Evolutionary conservation across 2,329 filamentous ascomycete species (phyloP).

Genomic region (Penicillium sp.): DNA sequence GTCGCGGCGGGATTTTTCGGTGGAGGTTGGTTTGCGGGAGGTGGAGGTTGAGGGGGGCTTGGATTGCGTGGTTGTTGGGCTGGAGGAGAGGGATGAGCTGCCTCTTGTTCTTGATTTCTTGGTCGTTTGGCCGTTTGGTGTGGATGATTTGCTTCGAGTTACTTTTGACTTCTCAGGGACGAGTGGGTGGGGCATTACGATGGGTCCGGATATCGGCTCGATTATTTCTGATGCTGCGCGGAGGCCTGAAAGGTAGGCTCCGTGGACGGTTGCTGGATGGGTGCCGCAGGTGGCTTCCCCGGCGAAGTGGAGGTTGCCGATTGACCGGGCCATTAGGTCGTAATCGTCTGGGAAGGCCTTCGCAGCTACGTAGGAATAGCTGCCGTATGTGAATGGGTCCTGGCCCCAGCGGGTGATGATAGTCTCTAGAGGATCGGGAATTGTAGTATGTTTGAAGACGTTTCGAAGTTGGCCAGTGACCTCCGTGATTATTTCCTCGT

Average conservation of each 20-base stretch:
- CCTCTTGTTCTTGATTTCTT: constrained; percentile 2
- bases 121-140: constrained; percentile 7
- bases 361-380: constrained; percentile 87
- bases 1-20: constrained; percentile 31
- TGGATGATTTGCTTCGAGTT: constrained; percentile 21
- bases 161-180: constrained; percentile 52
- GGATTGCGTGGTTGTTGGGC: constrained; percentile 12
- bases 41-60: constrained; percentile 8
- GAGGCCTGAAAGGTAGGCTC: constrained; percentile 86
- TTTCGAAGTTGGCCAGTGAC: constrained; percentile 68
- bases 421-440: constrained; percentile 72
- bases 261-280: constrained; percentile 92
- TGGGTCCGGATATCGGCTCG: constrained; percentile 69
- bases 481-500: constrained; percentile 68
- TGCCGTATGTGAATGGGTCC: constrained; percentile 83
- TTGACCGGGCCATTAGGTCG: constrained; percentile 72
- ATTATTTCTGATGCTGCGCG: constrained; percentile 81
- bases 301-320: constrained; percentile 87
- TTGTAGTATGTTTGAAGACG: constrained; percentile 56
- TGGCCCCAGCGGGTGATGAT: constrained; percentile 88
- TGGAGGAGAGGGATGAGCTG: constrained; percentile 8
- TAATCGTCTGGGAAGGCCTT: constrained; percentile 79
- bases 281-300: constrained; percentile 94
- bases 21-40: constrained; percentile 10
- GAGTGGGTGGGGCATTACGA: constrained; percentile 66